Percentiles rank a stretch among this genome's conserved stretches.
These are phyloP conservation scores for Metschnikowia drakensbergensis DNA, from an alignment of 805 yeast genomes.

Conservation along the genomic window DNA sequence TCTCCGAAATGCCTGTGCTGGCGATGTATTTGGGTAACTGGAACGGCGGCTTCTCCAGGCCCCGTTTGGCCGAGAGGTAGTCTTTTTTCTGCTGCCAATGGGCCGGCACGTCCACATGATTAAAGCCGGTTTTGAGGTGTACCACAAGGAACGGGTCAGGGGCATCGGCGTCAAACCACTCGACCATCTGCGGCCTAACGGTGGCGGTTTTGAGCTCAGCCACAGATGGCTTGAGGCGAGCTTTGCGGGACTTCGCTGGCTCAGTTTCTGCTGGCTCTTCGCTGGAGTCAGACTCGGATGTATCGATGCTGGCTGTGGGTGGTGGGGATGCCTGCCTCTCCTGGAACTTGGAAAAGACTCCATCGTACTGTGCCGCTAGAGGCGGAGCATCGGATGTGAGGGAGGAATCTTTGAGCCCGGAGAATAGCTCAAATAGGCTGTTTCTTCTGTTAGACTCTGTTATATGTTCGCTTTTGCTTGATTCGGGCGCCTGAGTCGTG, in stretches of 20 bases:
- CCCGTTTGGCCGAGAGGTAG: slow-evolving; percentile 61
- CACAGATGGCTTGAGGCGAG: slow-evolving; percentile 56
- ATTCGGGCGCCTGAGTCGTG: too few relatives aligned
- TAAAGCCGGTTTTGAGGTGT: slow-evolving; percentile 58
- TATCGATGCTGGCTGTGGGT: too few relatives aligned
- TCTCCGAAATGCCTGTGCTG: slow-evolving; percentile 81
- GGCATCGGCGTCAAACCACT: slow-evolving; percentile 86
- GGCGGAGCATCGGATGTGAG: neutral
- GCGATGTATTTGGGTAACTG: slow-evolving; percentile 72
- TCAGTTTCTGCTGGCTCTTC: neutral
- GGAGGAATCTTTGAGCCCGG: neutral
- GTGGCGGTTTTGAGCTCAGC: slow-evolving; percentile 62
- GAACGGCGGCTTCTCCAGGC: slow-evolving; percentile 67
- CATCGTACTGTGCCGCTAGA: neutral
- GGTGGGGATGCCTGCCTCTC: neutral
- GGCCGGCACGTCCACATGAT: slow-evolving; percentile 70
- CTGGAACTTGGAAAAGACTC: neutral
- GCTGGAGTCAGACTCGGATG: neutral
- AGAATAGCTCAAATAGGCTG: neutral
- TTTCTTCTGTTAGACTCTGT: neutral
- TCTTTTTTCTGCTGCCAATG: slow-evolving; percentile 85
- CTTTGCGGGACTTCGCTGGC: slow-evolving; percentile 44
- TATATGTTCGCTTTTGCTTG: neutral
- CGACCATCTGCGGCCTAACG: slow-evolving; percentile 66
- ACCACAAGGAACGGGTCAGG: slow-evolving; percentile 68